Percentiles rank a stretch among this genome's conserved stretches.
These are phyloP conservation scores for Capsella rubella DNA, from an alignment of 441 rosid species.

Conservation along the genomic window DNA sequence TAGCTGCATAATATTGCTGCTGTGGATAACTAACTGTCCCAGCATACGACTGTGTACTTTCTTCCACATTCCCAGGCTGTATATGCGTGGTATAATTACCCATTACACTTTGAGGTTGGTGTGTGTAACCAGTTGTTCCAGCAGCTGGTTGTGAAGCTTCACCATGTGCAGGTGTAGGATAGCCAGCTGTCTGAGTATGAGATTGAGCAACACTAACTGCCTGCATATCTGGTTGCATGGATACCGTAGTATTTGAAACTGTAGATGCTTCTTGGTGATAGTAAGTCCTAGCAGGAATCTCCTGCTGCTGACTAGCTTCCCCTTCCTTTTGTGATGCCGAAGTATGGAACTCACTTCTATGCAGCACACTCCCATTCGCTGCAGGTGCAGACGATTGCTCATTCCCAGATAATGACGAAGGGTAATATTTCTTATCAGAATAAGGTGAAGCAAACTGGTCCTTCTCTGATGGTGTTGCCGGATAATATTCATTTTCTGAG, in stretches of 20 bases:
- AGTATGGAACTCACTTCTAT: constrained; percentile 29
- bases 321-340: constrained; percentile 43
- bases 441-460: constrained; percentile 41
- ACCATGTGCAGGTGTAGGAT: constrained; percentile 23
- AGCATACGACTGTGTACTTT: constrained; percentile 35
- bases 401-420: constrained; percentile 37
- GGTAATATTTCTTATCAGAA: constrained; percentile 37
- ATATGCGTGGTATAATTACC: constrained; percentile 24
- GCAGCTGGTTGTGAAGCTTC: constrained; percentile 39
- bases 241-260: constrained; percentile 23
- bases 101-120: constrained; percentile 25
- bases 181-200: constrained; percentile 28
- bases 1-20: constrained; percentile 37
- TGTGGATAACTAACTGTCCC: constrained; percentile 38
- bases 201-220: constrained; percentile 28
- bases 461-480: constrained; percentile 31
- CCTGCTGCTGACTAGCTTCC: constrained; percentile 40
- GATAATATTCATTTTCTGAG: constrained; percentile 40
- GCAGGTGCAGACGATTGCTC: constrained; percentile 36
- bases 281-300: constrained; percentile 34
- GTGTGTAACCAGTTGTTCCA: constrained; percentile 30
- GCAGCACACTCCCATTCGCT: constrained; percentile 32
- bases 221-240: constrained; percentile 31
- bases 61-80: constrained; percentile 39
- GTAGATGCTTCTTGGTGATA: constrained; percentile 34